phyloP scores from a whole-genome alignment of 2,329 filamentous ascomycete species.

The Ceratocystis lukuohia region DNA sequence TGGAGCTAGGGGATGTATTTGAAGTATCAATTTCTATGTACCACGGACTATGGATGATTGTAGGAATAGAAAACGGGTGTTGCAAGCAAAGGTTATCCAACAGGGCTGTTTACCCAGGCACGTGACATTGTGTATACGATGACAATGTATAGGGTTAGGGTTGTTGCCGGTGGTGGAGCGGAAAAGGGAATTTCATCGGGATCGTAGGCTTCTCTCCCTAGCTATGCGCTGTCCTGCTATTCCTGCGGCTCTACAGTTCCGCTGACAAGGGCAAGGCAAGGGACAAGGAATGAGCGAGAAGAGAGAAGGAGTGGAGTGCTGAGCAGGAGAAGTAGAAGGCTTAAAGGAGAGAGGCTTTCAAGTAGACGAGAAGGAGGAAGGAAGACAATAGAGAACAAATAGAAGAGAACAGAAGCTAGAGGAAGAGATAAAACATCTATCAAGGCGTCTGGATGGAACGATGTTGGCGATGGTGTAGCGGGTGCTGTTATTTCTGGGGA shows the following conservation, averaged over 20 bases:
- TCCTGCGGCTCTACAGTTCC: constrained; percentile 8
- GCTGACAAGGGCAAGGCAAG: neutral
- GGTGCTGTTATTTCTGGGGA: neutral
- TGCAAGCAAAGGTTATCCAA: neutral
- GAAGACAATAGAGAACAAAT: neutral
- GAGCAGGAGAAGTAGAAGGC: neutral
- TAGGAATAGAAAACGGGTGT: neutral
- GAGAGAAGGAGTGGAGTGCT: neutral
- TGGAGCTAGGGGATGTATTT: neutral
- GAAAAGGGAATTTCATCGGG: neutral
- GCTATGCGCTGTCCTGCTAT: constrained; percentile 10
- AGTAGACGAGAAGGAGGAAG: neutral
- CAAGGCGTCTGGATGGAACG: neutral
- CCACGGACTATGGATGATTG: neutral
- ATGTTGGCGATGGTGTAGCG: neutral
- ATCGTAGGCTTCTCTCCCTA: neutral
- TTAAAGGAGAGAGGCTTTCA: neutral
- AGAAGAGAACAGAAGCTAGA: neutral
- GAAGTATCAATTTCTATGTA: neutral
- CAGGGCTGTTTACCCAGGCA: too few species aligned
- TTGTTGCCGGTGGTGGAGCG: too few species aligned
- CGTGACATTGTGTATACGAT: too few species aligned
- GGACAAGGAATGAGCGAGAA: constrained; percentile 1
- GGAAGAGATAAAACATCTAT: too few species aligned
- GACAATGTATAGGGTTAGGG: too few species aligned